Conservation (phyloP, 2,329 filamentous ascomycete species). For the Pyrenophora tritici-repentis region DNA sequence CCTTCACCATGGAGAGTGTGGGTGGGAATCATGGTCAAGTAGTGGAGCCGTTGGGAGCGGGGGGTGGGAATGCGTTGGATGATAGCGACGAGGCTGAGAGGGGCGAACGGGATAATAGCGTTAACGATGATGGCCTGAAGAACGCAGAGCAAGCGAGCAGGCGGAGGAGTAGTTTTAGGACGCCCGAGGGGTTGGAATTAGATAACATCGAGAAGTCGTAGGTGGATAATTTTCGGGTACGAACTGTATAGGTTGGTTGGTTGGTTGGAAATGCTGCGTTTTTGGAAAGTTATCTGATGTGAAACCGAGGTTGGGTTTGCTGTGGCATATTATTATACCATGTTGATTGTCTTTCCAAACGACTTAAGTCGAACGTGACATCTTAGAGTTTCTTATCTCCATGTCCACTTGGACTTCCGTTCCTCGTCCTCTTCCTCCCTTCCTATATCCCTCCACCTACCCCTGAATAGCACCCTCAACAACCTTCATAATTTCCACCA, state of each 20-base stretch:
- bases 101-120: constrained; percentile 5
- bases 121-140: constrained; percentile 7
- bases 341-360: too few species aligned
- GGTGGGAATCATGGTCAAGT: constrained; percentile 53
- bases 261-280: too few species aligned
- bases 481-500: constrained; percentile 44
- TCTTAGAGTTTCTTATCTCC: too few species aligned
- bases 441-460: neutral
- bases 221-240: neutral
- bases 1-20: constrained; percentile 58
- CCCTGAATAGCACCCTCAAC: constrained; percentile 16
- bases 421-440: neutral
- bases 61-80: constrained; percentile 15
- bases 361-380: too few species aligned
- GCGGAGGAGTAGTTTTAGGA: constrained; percentile 1
- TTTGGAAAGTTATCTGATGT: too few species aligned
- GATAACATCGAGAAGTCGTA: neutral
- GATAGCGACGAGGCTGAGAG: constrained; percentile 37
- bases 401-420: too few species aligned
- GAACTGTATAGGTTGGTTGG: neutral
- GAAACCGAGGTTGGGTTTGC: too few species aligned
- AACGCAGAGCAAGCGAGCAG: constrained; percentile 5
- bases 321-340: too few species aligned
- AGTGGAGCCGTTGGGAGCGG: neutral
- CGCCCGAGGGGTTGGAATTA: neutral